Evolutionary conservation across 106 monocot genomes (phyloP), one percentile per base, ranked within the genome.

Genomic region (Xerophyta viscosa): DNA sequence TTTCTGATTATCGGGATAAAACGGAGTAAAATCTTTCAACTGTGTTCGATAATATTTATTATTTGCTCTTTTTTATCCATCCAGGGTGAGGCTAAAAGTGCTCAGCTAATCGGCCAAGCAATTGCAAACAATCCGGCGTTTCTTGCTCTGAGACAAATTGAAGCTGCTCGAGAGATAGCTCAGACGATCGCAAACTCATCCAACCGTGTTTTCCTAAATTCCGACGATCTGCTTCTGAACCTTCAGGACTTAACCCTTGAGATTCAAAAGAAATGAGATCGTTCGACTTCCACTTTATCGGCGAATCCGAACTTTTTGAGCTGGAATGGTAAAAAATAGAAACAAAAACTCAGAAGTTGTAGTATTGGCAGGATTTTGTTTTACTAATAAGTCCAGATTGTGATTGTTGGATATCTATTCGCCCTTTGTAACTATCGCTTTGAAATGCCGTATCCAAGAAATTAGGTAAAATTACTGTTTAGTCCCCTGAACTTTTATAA

Each of bases 91-190:
- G 67, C 74, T 4, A 61, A 67, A 39, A 74, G 74, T 67, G 67
- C 67, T 13, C 54, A 62, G 45, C 67, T 67, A 4, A 67, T 74
- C 13, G 62, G 67, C 0, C 24, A 74, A 50, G 66, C 67, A 13
- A 67, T 74, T 44, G 61, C 66, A 7, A 63, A 66, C 43, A 74
- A 74, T 42, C 74, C 66, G 24, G 66, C 62, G 8, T 74, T 74
- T 42, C 61, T 74, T 20, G 62, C 74, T 25, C 45, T 74, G 20
- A 62, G 74, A 37, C 67, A 74, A 61, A 74, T 74, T 43, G 74
- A 74, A 51, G 74, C 74, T 31, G 67, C 74, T 7, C 66, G 74
- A 41, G 74, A 74, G 13, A 74, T 74, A 29, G 74, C 74, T 0
- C 54, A 67, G 0, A 74, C 67, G 2, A 63, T 74, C 24, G 31